These are phyloP conservation scores for Xylaria castorea DNA, from an alignment of 495 filamentous ascomycete species.

Conservation along the genomic window DNA sequence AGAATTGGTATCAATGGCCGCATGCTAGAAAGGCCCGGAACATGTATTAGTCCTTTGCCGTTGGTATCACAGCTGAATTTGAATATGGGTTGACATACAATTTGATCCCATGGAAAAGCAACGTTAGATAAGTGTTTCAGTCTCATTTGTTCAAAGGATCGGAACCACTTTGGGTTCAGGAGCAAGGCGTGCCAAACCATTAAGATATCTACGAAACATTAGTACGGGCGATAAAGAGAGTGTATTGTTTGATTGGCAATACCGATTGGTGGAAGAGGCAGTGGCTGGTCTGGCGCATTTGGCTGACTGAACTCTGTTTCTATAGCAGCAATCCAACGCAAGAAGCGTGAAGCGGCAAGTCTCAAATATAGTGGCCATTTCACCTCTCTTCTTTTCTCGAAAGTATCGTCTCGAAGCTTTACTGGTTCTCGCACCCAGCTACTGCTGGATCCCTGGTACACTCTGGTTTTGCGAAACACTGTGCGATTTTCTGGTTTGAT, in stretches of 20 bases:
- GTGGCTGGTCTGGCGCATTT: background rate
- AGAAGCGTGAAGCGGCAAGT: conserved; percentile 4
- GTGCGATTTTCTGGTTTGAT: conserved; percentile 3
- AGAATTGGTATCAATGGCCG: background rate
- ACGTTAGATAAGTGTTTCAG: background rate
- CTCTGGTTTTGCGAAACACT: background rate
- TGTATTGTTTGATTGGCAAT: background rate
- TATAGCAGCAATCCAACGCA: background rate
- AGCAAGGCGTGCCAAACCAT: conserved; percentile 2
- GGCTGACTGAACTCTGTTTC: background rate
- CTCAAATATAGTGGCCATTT: conserved; percentile 4
- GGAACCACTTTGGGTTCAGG: conserved; percentile 3
- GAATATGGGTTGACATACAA: background rate
- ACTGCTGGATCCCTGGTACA: background rate
- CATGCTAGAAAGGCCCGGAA: background rate
- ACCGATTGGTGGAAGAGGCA: background rate
- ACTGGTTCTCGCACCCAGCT: conserved; percentile 1
- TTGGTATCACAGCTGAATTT: background rate
- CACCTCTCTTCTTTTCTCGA: conserved; percentile 7
- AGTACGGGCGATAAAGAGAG: background rate
- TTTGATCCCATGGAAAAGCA: background rate
- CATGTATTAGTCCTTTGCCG: background rate
- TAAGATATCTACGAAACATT: background rate
- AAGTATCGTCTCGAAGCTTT: conserved; percentile 5
- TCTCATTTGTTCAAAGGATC: background rate